These are phyloP conservation scores for Zygoascus hellenicus DNA, from an alignment of 1,139 yeast species.

Conservation along the genomic window DNA sequence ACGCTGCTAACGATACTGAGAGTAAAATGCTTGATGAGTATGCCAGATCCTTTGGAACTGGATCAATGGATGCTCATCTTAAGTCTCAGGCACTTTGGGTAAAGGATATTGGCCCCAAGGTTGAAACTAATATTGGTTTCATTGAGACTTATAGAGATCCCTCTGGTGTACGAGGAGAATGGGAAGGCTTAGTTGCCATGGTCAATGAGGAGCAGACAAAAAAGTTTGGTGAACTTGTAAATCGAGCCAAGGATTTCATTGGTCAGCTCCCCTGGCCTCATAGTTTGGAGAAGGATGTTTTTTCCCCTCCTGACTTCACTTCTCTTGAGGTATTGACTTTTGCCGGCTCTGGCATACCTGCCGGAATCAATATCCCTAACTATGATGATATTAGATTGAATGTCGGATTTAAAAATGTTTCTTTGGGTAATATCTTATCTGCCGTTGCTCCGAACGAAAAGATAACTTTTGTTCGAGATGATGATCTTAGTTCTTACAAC, in stretches of 20 bases:
- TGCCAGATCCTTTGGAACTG: constrained; percentile 66
- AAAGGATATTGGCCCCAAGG: constrained; percentile 73
- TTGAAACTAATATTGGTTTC: constrained; percentile 83
- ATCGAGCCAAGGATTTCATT: constrained; percentile 60
- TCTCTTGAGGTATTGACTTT: constrained; percentile 84
- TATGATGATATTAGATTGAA: constrained; percentile 82
- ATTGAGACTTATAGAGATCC: constrained; percentile 92
- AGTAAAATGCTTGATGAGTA: constrained; percentile 57
- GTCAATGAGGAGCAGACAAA: constrained; percentile 82
- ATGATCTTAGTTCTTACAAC: constrained; percentile 52
- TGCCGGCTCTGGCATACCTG: constrained; percentile 87
- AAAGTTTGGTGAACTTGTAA: constrained; percentile 66
- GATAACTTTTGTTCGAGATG: constrained; percentile 55
- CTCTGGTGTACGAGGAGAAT: constrained; percentile 86
- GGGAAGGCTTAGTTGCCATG: constrained; percentile 93
- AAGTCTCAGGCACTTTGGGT: constrained; percentile 85
- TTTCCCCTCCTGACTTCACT: constrained; percentile 88
- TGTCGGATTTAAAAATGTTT: constrained; percentile 82
- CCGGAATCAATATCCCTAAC: constrained; percentile 89
- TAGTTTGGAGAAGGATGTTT: constrained; percentile 72
- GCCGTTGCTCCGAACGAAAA: constrained; percentile 69
- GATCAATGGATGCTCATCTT: constrained; percentile 81
- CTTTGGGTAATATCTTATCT: constrained; percentile 76
- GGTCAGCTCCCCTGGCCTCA: constrained; percentile 68
- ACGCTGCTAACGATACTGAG: constrained; percentile 73